phyloP scores from a whole-genome alignment of 345 rosid genomes.

The Eucalyptus polyanthemos region DNA sequence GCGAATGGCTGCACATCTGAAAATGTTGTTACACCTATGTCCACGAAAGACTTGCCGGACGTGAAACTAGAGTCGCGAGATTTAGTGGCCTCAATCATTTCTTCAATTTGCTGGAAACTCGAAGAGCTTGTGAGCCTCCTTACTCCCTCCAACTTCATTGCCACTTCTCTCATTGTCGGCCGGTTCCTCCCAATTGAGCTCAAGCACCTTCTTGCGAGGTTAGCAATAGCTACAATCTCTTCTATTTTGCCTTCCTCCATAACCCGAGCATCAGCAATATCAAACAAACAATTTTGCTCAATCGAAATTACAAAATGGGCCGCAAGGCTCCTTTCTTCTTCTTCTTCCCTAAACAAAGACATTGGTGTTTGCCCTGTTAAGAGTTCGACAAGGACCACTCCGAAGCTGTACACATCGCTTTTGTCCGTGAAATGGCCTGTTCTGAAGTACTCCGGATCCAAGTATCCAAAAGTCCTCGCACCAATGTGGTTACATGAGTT shows the following conservation, averaged over 20 bases:
- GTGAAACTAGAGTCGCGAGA: background rate
- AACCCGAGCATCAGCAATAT: background rate
- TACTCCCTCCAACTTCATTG: background rate
- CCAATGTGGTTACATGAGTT: background rate
- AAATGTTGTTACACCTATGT: background rate
- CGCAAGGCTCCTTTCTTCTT: background rate
- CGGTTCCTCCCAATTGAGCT: background rate
- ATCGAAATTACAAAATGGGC: accelerated
- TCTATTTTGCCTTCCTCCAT: background rate
- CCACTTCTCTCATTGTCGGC: background rate
- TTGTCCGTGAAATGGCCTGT: background rate
- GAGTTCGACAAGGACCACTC: background rate
- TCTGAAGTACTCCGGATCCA: background rate
- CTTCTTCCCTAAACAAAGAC: background rate
- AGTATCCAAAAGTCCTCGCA: background rate
- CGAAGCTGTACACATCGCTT: background rate
- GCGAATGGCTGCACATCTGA: too few species aligned
- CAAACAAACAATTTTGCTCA: background rate
- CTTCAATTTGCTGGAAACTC: background rate
- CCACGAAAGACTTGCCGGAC: background rate
- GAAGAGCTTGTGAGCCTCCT: background rate
- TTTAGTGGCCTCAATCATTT: background rate
- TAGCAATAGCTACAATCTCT: background rate
- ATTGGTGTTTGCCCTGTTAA: background rate
- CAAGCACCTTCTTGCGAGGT: background rate